phyloP scores from a whole-genome alignment of 1,139 yeast species.

The Magnusiomyces clavatus region DNA sequence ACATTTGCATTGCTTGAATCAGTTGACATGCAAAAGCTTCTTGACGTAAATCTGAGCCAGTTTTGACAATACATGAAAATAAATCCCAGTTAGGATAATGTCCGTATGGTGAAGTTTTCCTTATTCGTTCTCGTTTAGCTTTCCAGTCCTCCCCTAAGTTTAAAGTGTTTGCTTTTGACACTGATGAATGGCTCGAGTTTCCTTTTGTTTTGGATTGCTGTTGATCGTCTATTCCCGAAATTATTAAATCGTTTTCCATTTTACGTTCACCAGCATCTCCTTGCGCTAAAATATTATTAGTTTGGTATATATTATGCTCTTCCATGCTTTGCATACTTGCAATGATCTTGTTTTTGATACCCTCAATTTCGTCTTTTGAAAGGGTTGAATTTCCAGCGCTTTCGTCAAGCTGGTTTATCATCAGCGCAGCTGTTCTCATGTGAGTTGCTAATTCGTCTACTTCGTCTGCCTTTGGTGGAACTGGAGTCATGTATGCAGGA shows the following conservation, averaged over 20 bases:
- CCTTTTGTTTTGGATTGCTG: too few species aligned
- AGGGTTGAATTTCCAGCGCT: conserved; percentile 52
- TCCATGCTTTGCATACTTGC: conserved; percentile 87
- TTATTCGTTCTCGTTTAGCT: conserved; percentile 68
- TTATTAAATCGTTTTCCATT: conserved; percentile 80
- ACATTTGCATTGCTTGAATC: conserved; percentile 73
- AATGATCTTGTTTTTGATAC: conserved; percentile 69
- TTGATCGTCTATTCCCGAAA: conserved; percentile 48
- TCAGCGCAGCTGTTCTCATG: conserved; percentile 92
- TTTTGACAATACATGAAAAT: conserved; percentile 89
- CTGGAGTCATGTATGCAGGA: conserved; percentile 24
- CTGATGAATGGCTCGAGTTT: too few species aligned
- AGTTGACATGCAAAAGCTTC: conserved; percentile 97
- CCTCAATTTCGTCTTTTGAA: conserved; percentile 63
- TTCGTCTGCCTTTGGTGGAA: conserved; percentile 22
- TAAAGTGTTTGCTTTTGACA: background rate
- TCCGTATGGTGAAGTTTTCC: conserved; percentile 71
- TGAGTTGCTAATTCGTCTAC: conserved; percentile 63
- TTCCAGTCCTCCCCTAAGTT: conserved; percentile 91
- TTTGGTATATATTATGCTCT: conserved; percentile 40
- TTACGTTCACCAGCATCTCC: conserved; percentile 88
- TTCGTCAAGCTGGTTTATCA: conserved; percentile 76
- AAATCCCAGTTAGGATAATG: conserved; percentile 89
- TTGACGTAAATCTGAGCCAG: conserved; percentile 91
- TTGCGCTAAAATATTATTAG: conserved; percentile 11